A percentile compares a stretch with the other conserved stretches of the same genome.
Evolutionary conservation across 768 basidiomycete genomes (phyloP).

Genomic region (Pleurotus giganteus): DNA sequence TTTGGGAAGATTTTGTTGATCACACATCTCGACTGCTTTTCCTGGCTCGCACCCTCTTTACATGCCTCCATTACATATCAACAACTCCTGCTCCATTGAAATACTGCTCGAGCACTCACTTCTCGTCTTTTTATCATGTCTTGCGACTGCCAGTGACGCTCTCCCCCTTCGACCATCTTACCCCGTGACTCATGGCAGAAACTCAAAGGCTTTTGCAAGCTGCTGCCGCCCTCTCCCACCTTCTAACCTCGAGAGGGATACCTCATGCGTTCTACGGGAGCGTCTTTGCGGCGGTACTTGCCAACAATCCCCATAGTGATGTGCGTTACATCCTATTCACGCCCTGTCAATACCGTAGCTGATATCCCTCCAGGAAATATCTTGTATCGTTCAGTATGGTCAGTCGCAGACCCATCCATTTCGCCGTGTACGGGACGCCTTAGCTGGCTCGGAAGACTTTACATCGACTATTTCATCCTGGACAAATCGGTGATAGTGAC

Average conservation of each 20-base stretch:
- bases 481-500: constrained; percentile 66
- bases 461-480: constrained; percentile 75
- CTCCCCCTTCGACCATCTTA: constrained; percentile 23
- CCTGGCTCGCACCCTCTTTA: constrained; percentile 39
- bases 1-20: constrained; percentile 5
- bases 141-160: constrained; percentile 36
- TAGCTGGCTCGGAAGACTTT: constrained; percentile 62
- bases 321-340: constrained; percentile 36
- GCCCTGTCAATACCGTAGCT: not conserved
- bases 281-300: constrained; percentile 66
- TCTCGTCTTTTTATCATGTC: constrained; percentile 54
- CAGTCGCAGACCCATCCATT: constrained; percentile 64
- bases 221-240: constrained; percentile 67
- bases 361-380: constrained; percentile 62
- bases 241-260: constrained; percentile 54
- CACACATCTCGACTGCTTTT: constrained; percentile 37
- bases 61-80: constrained; percentile 53
- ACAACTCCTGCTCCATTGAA: constrained; percentile 36
- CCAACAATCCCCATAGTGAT: constrained; percentile 63
- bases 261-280: constrained; percentile 84
- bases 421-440: constrained; percentile 75
- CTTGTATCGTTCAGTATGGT: constrained; percentile 81
- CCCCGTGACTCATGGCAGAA: constrained; percentile 54
- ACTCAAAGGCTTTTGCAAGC: constrained; percentile 76
- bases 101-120: constrained; percentile 37